Conservation (phyloP, 2,329 filamentous ascomycete genomes). For the Coleophoma cylindrospora region DNA sequence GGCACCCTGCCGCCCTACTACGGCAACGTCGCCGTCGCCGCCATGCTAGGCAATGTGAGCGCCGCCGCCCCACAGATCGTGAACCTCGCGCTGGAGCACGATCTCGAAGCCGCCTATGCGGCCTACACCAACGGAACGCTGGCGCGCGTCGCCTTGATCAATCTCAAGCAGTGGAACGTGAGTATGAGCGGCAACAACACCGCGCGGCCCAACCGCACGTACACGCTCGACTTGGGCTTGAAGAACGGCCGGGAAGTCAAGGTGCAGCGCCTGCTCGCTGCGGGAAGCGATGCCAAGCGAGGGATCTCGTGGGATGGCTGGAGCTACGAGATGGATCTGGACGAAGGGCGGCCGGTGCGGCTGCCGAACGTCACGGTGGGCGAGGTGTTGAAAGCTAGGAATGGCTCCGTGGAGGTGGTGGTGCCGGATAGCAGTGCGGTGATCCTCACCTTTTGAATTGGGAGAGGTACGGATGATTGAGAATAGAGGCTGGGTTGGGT, state of each 20-base stretch:
- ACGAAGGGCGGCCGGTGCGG: not conserved
- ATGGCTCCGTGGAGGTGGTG: not conserved
- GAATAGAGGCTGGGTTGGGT: no score
- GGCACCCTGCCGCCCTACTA: conserved; percentile 16
- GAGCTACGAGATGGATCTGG: not conserved
- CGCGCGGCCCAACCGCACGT: not conserved
- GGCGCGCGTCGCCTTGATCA: not conserved
- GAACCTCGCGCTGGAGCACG: not conserved
- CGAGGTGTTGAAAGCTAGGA: not conserved
- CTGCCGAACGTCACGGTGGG: not conserved
- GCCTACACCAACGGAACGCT: conserved; percentile 1
- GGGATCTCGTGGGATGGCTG: not conserved
- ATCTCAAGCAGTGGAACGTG: not conserved
- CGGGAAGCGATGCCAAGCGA: not conserved
- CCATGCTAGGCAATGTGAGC: not conserved
- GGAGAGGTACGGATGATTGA: not conserved
- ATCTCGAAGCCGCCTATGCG: conserved; percentile 1
- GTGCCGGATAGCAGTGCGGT: not conserved
- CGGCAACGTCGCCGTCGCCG: conserved; percentile 6
- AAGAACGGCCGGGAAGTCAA: not conserved
- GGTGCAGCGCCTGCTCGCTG: not conserved
- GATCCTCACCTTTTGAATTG: not conserved
- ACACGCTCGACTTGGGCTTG: not conserved
- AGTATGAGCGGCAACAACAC: not conserved
- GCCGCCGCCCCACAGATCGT: not conserved